Conservation (phyloP, 257 asterid species). For the Nicotiana sylvestris region DNA sequence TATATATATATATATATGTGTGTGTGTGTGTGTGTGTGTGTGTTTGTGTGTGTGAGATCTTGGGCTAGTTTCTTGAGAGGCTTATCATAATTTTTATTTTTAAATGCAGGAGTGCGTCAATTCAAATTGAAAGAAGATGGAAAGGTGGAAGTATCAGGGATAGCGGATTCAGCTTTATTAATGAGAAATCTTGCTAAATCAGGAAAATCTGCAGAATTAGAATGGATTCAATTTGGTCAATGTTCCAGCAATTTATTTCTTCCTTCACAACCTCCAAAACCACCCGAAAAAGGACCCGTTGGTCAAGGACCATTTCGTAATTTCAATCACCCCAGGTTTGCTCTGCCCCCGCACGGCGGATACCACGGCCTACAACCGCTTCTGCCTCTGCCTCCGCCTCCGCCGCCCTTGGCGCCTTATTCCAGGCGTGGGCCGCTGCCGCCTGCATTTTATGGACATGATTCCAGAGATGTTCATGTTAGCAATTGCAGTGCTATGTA, state of each 20-base stretch:
- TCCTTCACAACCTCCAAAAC: not conserved
- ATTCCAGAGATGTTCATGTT: not conserved
- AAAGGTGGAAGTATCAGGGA: not conserved
- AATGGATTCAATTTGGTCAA: slow-evolving; percentile 14
- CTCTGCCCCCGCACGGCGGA: not conserved
- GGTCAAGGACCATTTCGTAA: slow-evolving; percentile 2
- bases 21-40: too few relatives aligned
- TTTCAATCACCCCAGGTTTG: not conserved
- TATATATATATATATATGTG: too few relatives aligned
- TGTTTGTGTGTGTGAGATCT: too few relatives aligned
- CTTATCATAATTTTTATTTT: too few relatives aligned
- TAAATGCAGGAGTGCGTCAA: slow-evolving; percentile 2
- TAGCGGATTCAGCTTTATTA: not conserved
- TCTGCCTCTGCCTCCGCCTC: too few relatives aligned
- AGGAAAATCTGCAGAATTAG: not conserved
- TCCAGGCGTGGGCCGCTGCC: not conserved
- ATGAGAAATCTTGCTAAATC: not conserved
- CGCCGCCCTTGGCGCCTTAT: not conserved
- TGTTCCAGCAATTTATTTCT: slow-evolving; percentile 12
- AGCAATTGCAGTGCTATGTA: not conserved
- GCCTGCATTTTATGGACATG: not conserved
- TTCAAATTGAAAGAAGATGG: not conserved
- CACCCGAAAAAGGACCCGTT: not conserved
- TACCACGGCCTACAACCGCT: not conserved
- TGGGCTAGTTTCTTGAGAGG: too few relatives aligned